A percentile compares a stretch with the other conserved stretches of the same genome.
These are phyloP conservation scores for Lepiota venenata DNA, from an alignment of 768 basidiomycete species.

Conservation along the genomic window DNA sequence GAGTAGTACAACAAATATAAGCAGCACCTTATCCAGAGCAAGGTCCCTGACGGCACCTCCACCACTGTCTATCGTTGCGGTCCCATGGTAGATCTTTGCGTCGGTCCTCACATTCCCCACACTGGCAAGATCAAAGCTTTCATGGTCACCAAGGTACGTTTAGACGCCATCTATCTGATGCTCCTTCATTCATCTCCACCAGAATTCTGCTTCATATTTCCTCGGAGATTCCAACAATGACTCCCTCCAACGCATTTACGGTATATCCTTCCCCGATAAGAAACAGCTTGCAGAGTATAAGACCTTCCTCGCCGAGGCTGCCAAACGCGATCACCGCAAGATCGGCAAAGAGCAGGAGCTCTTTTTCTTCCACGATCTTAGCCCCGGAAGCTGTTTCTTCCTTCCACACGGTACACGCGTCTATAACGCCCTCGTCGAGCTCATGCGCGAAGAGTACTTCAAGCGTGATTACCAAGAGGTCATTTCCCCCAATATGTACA, in stretches of 20 bases:
- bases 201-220: constrained; percentile 99
- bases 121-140: constrained; percentile 97
- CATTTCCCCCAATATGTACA: constrained; percentile 97
- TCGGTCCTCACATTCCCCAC: constrained; percentile 97
- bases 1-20: constrained; percentile 98
- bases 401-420: constrained; percentile 95
- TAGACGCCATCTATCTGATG: background rate
- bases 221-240: constrained; percentile 92
- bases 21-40: constrained; percentile 89
- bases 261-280: constrained; percentile 98
- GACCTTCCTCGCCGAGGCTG: constrained; percentile 92
- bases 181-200: background rate
- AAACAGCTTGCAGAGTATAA: constrained; percentile 96
- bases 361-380: constrained; percentile 97
- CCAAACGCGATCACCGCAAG: constrained; percentile 96
- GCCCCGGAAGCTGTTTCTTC: constrained; percentile 95
- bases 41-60: constrained; percentile 93
- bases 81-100: constrained; percentile 95
- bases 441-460: constrained; percentile 94
- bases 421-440: constrained; percentile 89
- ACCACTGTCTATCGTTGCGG: constrained; percentile 99
- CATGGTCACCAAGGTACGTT: constrained; percentile 86
- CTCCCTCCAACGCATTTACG: constrained; percentile 93
- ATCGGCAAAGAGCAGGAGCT: constrained; percentile 98
- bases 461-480: constrained; percentile 98